A percentile compares a stretch with the other conserved stretches of the same genome.
Conservation (phyloP, 805 yeast species). For the Ogataea henricii region DNA sequence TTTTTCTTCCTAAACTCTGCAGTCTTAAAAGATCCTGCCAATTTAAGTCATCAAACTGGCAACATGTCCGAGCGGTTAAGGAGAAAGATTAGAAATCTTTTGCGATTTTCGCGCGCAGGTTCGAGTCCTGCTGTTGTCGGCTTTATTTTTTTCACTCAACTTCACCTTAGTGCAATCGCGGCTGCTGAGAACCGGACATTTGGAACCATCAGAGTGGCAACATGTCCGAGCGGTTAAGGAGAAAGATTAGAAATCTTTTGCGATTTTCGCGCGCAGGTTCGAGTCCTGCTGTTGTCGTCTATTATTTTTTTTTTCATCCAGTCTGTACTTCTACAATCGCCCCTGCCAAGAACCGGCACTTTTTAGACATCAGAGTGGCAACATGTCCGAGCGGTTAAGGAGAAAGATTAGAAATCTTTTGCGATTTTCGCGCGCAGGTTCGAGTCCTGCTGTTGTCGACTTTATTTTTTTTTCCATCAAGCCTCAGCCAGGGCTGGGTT, state of each 20-base stretch:
- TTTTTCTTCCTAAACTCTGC: too few relatives aligned
- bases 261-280: conserved; percentile 66
- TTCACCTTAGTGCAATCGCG: too few relatives aligned
- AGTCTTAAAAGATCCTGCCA: too few relatives aligned
- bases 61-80: conserved; percentile 60
- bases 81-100: conserved; percentile 60
- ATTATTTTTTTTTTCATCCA: conserved; percentile 5
- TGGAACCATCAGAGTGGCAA: conserved; percentile 39
- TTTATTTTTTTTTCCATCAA: conserved; percentile 13
- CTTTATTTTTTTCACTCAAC: conserved; percentile 8
- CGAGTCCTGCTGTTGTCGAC: conserved; percentile 61
- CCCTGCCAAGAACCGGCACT: too few relatives aligned
- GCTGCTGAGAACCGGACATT: too few relatives aligned
- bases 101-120: conserved; percentile 66
- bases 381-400: conserved; percentile 61
- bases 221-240: conserved; percentile 61
- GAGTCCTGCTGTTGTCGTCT: conserved; percentile 60
- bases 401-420: conserved; percentile 60
- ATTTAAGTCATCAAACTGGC: conserved; percentile 32
- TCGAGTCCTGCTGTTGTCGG: conserved; percentile 62
- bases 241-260: conserved; percentile 61
- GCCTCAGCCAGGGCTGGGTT: too few relatives aligned
- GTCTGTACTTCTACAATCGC: too few relatives aligned
- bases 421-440: conserved; percentile 66
- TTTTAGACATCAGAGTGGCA: conserved; percentile 34